phyloP scores from a whole-genome alignment of 2,329 filamentous ascomycete species.

The Trematosphaeria pertusa region DNA sequence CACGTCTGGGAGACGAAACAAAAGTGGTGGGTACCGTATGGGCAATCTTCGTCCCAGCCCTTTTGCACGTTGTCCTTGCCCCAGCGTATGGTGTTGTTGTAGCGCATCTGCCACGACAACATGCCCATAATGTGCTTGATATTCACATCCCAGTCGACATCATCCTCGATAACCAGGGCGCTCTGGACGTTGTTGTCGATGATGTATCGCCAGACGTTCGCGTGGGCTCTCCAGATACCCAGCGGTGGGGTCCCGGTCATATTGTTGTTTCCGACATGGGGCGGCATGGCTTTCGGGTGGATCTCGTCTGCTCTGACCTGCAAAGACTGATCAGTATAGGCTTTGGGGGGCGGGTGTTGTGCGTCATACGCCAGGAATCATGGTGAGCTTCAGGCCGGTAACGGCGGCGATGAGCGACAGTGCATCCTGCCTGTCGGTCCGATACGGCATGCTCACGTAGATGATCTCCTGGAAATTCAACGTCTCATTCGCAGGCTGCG shows the following conservation, averaged over 20 bases:
- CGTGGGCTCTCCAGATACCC: constrained; percentile 23
- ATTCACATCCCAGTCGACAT: constrained; percentile 24
- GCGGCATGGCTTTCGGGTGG: constrained; percentile 19
- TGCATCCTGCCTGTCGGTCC: constrained; percentile 23
- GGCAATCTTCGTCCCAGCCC: constrained; percentile 24
- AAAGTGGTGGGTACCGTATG: constrained; percentile 18
- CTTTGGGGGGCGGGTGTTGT: no score
- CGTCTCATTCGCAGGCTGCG: constrained; percentile 18
- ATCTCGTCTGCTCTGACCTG: constrained; percentile 12
- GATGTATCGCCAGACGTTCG: constrained; percentile 22
- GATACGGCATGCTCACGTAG: constrained; percentile 22
- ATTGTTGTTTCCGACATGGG: constrained; percentile 9
- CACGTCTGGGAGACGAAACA: no score
- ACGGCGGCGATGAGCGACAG: constrained; percentile 20
- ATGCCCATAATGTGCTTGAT: constrained; percentile 24
- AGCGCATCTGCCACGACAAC: constrained; percentile 20
- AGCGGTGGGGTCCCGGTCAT: constrained; percentile 12
- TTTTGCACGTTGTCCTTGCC: constrained; percentile 19
- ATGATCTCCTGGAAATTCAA: constrained; percentile 26
- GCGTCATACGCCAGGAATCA: constrained; percentile 21
- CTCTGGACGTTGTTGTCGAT: constrained; percentile 22
- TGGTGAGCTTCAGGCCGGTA: constrained; percentile 19
- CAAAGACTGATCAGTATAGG: not conserved
- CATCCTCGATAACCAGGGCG: constrained; percentile 25
- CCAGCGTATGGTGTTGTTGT: constrained; percentile 25